A percentile compares a stretch with the other conserved stretches of the same genome.
Evolutionary conservation across 2,329 filamentous ascomycete genomes (phyloP).

Genomic region (Microthyrium microscopicum): DNA sequence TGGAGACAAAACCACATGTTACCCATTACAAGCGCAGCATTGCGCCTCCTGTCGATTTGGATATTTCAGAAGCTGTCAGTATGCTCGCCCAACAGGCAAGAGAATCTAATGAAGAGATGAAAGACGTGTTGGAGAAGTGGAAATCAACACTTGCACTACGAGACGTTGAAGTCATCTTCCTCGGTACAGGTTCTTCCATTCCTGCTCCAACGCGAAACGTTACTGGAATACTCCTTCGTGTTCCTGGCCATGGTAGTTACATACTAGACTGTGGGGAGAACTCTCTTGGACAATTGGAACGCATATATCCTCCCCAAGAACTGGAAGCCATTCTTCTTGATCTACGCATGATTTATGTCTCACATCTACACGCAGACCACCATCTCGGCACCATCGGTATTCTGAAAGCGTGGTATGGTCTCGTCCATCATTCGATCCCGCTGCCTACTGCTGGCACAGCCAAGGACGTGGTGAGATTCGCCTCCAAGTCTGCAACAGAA

Average conservation of each 20-base stretch:
- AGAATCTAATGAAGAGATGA: conserved; percentile 19
- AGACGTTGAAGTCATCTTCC: conserved; percentile 67
- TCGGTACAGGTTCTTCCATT: conserved; percentile 80
- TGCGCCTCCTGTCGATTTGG: too few relatives aligned
- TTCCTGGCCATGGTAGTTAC: conserved; percentile 76
- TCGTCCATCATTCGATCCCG: conserved; percentile 35
- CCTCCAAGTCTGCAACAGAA: too few relatives aligned
- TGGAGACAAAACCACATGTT: too few relatives aligned
- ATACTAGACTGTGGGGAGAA: conserved; percentile 86
- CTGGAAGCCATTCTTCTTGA: conserved; percentile 57
- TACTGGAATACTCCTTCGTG: conserved; percentile 67
- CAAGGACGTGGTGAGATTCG: too few relatives aligned
- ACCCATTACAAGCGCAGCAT: too few relatives aligned
- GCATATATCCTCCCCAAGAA: conserved; percentile 50
- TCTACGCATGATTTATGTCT: conserved; percentile 76
- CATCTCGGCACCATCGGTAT: conserved; percentile 72
- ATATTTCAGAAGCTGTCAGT: too few relatives aligned
- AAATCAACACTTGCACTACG: conserved; percentile 52
- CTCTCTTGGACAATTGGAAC: conserved; percentile 71
- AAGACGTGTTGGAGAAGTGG: conserved; percentile 33
- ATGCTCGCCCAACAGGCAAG: conserved; percentile 16
- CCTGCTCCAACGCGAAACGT: conserved; percentile 95
- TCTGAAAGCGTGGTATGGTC: conserved; percentile 63
- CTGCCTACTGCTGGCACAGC: too few relatives aligned
- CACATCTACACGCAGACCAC: conserved; percentile 90